A percentile compares a stretch with the other conserved stretches of the same genome.
These are phyloP conservation scores for Chalciporus pseudorubinellus DNA, from an alignment of 768 basidiomycete genomes.

Conservation along the genomic window DNA sequence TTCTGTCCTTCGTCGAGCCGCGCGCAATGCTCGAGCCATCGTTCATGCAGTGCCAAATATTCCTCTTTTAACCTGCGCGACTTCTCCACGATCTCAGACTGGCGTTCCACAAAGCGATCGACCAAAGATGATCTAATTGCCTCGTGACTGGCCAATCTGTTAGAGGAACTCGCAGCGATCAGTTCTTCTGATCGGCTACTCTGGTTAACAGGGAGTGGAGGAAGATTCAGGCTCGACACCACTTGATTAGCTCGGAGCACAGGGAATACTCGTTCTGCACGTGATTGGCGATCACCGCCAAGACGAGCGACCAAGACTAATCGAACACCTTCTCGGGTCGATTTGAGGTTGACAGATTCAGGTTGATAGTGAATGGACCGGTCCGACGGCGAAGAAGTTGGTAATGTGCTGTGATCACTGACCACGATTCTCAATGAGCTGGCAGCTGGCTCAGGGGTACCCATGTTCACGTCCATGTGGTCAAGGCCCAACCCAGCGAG, in stretches of 20 bases:
- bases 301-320: conserved; percentile 62
- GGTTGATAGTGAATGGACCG: conserved; percentile 12
- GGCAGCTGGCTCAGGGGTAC: conserved; percentile 7
- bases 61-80: conserved; percentile 54
- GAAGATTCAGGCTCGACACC: conserved; percentile 33
- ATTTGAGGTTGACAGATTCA: conserved; percentile 27
- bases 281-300: conserved; percentile 57
- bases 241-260: conserved; percentile 60
- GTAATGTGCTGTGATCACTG: conserved; percentile 25
- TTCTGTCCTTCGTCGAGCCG: conserved; percentile 55
- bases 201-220: conserved; percentile 35
- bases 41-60: conserved; percentile 65
- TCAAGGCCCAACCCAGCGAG: conserved; percentile 8
- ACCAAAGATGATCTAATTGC: conserved; percentile 48
- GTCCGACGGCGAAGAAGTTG: conserved; percentile 4
- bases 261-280: conserved; percentile 60
- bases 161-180: conserved; percentile 34
- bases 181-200: conserved; percentile 50
- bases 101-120: conserved; percentile 53
- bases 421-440: conserved; percentile 28
- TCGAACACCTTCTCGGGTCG: conserved; percentile 59
- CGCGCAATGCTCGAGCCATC: conserved; percentile 72
- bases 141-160: conserved; percentile 37
- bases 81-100: conserved; percentile 52
- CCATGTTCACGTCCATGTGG: conserved; percentile 6